Percentiles rank a stretch among this genome's conserved stretches.
Conservation (phyloP, 2,329 filamentous ascomycete genomes). For the Apiospora aurea region DNA sequence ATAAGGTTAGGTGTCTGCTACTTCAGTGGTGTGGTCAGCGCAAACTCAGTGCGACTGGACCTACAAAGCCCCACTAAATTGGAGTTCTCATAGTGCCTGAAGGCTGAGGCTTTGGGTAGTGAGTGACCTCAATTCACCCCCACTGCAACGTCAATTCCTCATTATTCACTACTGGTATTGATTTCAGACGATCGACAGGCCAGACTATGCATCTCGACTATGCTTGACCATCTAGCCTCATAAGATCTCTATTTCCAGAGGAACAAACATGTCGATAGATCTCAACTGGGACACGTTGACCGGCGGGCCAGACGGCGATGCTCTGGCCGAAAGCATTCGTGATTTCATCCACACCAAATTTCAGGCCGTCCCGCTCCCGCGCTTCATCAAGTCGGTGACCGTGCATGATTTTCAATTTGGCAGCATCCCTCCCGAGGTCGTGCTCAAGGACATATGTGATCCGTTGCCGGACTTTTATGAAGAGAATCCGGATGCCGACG, state of each 20-base stretch:
- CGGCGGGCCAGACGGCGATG: slow-evolving; percentile 83
- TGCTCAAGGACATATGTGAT: slow-evolving; percentile 96
- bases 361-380: slow-evolving; percentile 87
- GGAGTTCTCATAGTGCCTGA: not conserved
- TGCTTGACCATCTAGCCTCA: not conserved
- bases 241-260: not conserved
- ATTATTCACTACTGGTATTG: too few relatives aligned
- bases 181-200: not conserved
- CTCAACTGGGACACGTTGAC: slow-evolving; percentile 96
- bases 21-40: not conserved
- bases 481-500: slow-evolving; percentile 71
- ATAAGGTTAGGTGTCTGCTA: too few relatives aligned
- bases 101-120: not conserved
- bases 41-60: not conserved
- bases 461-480: slow-evolving; percentile 97
- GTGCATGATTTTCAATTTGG: slow-evolving; percentile 96
- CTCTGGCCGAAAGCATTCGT: slow-evolving; percentile 84
- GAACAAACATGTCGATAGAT: slow-evolving; percentile 84
- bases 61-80: not conserved
- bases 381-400: slow-evolving; percentile 95
- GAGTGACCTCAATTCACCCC: not conserved
- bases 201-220: not conserved
- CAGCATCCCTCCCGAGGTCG: slow-evolving; percentile 79
- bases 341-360: slow-evolving; percentile 96
- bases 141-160: not conserved